Percentiles rank a stretch among this genome's conserved stretches.
phyloP scores from a whole-genome alignment of 2,329 filamentous ascomycete species.

The Cryphonectria radicalis region DNA sequence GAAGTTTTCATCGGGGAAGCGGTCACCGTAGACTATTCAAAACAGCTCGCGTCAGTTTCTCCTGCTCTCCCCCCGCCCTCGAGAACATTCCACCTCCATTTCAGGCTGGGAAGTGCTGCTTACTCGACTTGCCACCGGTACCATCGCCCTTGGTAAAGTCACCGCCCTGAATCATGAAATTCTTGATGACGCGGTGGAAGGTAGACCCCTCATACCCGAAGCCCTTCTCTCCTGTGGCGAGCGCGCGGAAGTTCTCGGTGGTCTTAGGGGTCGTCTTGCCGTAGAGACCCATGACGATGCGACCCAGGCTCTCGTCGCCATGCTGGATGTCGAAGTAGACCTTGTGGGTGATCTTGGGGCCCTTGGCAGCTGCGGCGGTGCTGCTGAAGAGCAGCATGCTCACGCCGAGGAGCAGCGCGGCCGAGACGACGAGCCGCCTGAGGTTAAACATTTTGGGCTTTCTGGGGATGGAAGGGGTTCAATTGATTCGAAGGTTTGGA shows the following conservation, averaged over 20 bases:
- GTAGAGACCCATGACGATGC: slow-evolving; percentile 81
- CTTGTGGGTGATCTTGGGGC: slow-evolving; percentile 95
- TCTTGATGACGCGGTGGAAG: slow-evolving; percentile 90
- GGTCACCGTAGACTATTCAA: slow-evolving; percentile 73
- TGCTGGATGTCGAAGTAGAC: slow-evolving; percentile 86
- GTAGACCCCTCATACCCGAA: slow-evolving; percentile 79
- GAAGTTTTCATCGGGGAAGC: slow-evolving; percentile 92
- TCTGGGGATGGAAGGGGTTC: slow-evolving; percentile 38
- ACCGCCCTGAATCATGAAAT: slow-evolving; percentile 91
- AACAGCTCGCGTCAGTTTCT: neutral
- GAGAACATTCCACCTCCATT: neutral
- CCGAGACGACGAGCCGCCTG: slow-evolving; percentile 70
- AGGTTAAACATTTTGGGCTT: slow-evolving; percentile 69
- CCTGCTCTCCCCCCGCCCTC: neutral
- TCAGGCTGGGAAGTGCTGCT: slow-evolving; percentile 39
- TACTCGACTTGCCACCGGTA: slow-evolving; percentile 84
- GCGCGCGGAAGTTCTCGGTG: slow-evolving; percentile 73
- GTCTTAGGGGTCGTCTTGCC: slow-evolving; percentile 86
- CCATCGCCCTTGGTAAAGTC: slow-evolving; percentile 85
- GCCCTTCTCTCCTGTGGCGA: slow-evolving; percentile 85
- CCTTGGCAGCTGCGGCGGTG: slow-evolving; percentile 75
- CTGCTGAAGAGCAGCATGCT: slow-evolving; percentile 77
- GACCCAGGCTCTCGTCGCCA: slow-evolving; percentile 74
- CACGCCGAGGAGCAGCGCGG: slow-evolving; percentile 77
- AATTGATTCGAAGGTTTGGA: slow-evolving; percentile 25